phyloP scores from a whole-genome alignment of 2,329 filamentous ascomycete genomes.

The Fusarium sp. region DNA sequence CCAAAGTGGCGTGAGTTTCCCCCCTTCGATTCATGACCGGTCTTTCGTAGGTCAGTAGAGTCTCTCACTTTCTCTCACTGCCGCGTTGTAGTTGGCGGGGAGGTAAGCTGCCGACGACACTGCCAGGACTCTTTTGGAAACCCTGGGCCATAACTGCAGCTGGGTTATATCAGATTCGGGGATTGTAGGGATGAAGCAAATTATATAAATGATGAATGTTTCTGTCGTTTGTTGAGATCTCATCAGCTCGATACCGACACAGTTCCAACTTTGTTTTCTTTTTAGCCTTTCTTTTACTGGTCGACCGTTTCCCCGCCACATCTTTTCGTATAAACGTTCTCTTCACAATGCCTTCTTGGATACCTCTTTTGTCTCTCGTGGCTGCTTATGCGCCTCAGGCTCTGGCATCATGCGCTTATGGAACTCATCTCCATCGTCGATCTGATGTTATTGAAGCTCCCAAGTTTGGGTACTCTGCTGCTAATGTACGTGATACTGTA shows the following conservation, averaged over 20 bases:
- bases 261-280: background rate
- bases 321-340: background rate
- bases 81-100: background rate
- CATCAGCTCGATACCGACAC: background rate
- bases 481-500: conserved; percentile 47
- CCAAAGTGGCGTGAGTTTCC: conserved; percentile 10
- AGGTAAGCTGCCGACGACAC: background rate
- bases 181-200: background rate
- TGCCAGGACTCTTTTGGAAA: background rate
- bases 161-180: background rate
- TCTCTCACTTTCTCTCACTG: background rate
- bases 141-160: background rate
- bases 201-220: conserved; percentile 10
- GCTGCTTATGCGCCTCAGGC: conserved; percentile 34
- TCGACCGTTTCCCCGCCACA: background rate
- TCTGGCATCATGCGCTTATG: conserved; percentile 57
- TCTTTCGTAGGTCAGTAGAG: background rate
- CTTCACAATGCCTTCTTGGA: conserved; percentile 30
- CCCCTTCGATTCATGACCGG: background rate
- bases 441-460: conserved; percentile 52
- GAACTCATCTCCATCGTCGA: conserved; percentile 54
- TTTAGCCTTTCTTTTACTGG: background rate
- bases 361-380: conserved; percentile 25
- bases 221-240: background rate
- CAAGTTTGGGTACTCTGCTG: conserved; percentile 56